Conservation (phyloP, 495 filamentous ascomycete genomes). For the Xylaria bambusicola region DNA sequence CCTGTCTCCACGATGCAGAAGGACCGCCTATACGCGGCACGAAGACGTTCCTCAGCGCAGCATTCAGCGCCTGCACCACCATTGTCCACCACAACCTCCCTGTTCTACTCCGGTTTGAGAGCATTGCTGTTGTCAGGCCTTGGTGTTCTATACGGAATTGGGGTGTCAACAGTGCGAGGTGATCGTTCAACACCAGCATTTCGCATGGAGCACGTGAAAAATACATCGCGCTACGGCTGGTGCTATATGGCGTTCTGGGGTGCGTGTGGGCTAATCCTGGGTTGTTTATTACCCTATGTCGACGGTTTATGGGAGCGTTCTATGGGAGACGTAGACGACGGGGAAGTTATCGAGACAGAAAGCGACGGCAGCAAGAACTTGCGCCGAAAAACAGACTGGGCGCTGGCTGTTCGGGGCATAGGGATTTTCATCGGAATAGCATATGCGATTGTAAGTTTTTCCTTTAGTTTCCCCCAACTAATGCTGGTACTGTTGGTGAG, state of each 20-base stretch:
- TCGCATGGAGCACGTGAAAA: slow-evolving; percentile 60
- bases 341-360: slow-evolving; percentile 18
- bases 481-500: background rate
- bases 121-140: slow-evolving; percentile 73
- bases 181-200: slow-evolving; percentile 41
- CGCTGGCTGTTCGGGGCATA: slow-evolving; percentile 78
- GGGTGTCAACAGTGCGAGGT: slow-evolving; percentile 71
- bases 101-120: slow-evolving; percentile 50
- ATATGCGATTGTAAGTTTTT: slow-evolving; percentile 79
- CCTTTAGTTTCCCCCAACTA: slow-evolving; percentile 15
- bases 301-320: slow-evolving; percentile 62
- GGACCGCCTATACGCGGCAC: slow-evolving; percentile 18
- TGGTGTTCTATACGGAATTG: slow-evolving; percentile 79
- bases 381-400: slow-evolving; percentile 63
- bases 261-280: slow-evolving; percentile 70
- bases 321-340: slow-evolving; percentile 26
- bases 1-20: slow-evolving; percentile 33
- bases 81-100: slow-evolving; percentile 21
- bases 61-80: slow-evolving; percentile 14
- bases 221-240: slow-evolving; percentile 54
- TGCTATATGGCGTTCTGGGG: slow-evolving; percentile 81
- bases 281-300: slow-evolving; percentile 80
- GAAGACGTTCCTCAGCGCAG: slow-evolving; percentile 29
- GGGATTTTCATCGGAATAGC: slow-evolving; percentile 95
- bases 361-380: slow-evolving; percentile 24